phyloP scores from a whole-genome alignment of 108 stramenopile genomes.

The Stephanodiscus triporus region DNA sequence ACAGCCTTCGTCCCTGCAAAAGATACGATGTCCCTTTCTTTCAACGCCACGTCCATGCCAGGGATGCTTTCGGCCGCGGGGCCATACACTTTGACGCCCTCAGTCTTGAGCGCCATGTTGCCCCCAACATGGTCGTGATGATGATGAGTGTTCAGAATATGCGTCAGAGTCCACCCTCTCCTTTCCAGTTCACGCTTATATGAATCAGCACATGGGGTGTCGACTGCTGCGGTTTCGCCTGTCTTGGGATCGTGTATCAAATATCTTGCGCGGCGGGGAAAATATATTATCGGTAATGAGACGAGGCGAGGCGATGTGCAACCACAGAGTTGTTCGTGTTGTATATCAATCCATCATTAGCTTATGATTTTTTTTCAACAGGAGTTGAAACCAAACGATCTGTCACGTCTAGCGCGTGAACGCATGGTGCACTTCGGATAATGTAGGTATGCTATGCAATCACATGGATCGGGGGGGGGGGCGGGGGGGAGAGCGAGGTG shows the following conservation, averaged over 20 bases:
- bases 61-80: conserved; percentile 73
- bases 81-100: conserved; percentile 62
- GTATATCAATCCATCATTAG: conserved; percentile 28
- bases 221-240: conserved; percentile 77
- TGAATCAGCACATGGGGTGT: conserved; percentile 72
- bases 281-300: not conserved
- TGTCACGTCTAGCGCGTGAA: too few species aligned
- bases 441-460: conserved; percentile 44
- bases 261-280: conserved; percentile 45
- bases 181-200: conserved; percentile 61
- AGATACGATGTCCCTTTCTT: conserved; percentile 56
- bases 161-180: conserved; percentile 77
- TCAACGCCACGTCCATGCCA: conserved; percentile 60
- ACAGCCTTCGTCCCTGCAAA: conserved; percentile 60
- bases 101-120: conserved; percentile 64
- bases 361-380: conserved; percentile 21
- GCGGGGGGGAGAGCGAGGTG: not conserved
- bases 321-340: not conserved
- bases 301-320: not conserved
- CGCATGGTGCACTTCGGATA: conserved; percentile 31
- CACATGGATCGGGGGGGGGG: conserved; percentile 12
- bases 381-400: conserved; percentile 11
- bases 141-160: conserved; percentile 77
- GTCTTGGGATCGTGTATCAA: conserved; percentile 72
- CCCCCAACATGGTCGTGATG: conserved; percentile 85